Evolutionary conservation across 257 asterid species (phyloP).

Genomic region (Schizonepeta tenuifolia): DNA sequence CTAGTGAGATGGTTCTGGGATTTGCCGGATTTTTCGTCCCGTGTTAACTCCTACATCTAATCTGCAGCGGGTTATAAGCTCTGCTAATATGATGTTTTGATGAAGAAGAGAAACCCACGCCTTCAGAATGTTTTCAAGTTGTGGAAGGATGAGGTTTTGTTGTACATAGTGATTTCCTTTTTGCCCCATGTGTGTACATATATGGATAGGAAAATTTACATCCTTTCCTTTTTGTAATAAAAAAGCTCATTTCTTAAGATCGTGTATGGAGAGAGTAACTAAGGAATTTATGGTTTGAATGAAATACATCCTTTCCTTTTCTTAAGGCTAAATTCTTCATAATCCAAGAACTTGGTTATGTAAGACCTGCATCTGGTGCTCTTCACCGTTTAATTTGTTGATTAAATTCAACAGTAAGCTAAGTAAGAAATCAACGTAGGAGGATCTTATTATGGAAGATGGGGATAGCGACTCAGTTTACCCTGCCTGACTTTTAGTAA

Average conservation of each 20-base stretch:
- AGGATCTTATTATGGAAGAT: background rate
- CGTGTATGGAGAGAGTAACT: too few relatives aligned
- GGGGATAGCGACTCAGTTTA: too few relatives aligned
- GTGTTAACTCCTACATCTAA: conserved; percentile 76
- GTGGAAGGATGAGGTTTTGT: conserved; percentile 41
- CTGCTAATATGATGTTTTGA: background rate
- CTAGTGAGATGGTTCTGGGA: conserved; percentile 95
- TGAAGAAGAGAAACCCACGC: conserved; percentile 34
- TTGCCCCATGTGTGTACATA: conserved; percentile 34
- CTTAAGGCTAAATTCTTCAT: background rate
- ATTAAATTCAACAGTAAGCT: too few relatives aligned
- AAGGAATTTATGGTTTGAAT: too few relatives aligned
- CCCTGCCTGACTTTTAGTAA: too few relatives aligned
- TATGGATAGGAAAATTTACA: background rate
- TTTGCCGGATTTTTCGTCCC: conserved; percentile 79
- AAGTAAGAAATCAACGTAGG: too few relatives aligned
- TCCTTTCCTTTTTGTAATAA: background rate
- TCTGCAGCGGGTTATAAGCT: background rate
- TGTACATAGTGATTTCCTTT: conserved; percentile 29
- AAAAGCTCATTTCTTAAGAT: too few relatives aligned
- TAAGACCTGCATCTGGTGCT: too few relatives aligned
- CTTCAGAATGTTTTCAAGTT: conserved; percentile 17
- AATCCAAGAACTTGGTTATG: too few relatives aligned
- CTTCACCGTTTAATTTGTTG: too few relatives aligned
- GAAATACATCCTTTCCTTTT: background rate